Evolutionary conservation across 2,329 filamentous ascomycete species (phyloP).

Genomic region (Zelopaecilomyces penicillatus): DNA sequence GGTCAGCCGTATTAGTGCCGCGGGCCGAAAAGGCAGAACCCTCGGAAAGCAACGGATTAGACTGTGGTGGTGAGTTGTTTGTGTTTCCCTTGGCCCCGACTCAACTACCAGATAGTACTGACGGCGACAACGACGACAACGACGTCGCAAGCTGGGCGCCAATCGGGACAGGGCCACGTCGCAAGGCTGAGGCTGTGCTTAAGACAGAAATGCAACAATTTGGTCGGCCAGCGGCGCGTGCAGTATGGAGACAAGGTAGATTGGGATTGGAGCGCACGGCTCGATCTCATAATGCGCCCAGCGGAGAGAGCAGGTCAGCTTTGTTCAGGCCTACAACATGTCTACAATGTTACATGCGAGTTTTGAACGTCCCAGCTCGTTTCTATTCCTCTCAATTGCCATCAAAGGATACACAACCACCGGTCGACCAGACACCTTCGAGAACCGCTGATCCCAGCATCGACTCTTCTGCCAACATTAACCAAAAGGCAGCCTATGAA

Average conservation of each 20-base stretch:
- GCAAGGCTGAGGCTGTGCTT: too few relatives aligned
- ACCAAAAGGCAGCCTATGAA: slow-evolving; percentile 9
- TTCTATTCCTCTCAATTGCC: slow-evolving; percentile 20
- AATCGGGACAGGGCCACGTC: too few relatives aligned
- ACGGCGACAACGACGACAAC: slow-evolving; percentile 5
- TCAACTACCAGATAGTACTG: not conserved
- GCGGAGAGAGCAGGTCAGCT: not conserved
- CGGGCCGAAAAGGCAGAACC: too few relatives aligned
- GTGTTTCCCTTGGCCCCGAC: not conserved
- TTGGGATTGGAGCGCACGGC: slow-evolving; percentile 13
- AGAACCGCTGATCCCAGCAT: not conserved
- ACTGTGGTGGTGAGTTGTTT: not conserved
- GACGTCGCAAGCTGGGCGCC: slow-evolving; percentile 1
- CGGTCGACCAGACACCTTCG: not conserved
- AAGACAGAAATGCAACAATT: slow-evolving; percentile 25
- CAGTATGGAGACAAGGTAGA: slow-evolving; percentile 21
- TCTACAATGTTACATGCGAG: slow-evolving; percentile 13
- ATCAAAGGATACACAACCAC: slow-evolving; percentile 11
- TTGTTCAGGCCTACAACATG: slow-evolving; percentile 7
- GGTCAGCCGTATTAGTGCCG: slow-evolving; percentile 1
- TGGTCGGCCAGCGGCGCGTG: slow-evolving; percentile 22
- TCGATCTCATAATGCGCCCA: slow-evolving; percentile 2
- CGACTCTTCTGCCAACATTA: slow-evolving; percentile 1
- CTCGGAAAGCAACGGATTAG: too few relatives aligned
- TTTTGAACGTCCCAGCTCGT: slow-evolving; percentile 16